Base-by-base conservation (phyloP, 2,329 filamentous ascomycete genomes). In the Stagonosporopsis tanaceti region DNA sequence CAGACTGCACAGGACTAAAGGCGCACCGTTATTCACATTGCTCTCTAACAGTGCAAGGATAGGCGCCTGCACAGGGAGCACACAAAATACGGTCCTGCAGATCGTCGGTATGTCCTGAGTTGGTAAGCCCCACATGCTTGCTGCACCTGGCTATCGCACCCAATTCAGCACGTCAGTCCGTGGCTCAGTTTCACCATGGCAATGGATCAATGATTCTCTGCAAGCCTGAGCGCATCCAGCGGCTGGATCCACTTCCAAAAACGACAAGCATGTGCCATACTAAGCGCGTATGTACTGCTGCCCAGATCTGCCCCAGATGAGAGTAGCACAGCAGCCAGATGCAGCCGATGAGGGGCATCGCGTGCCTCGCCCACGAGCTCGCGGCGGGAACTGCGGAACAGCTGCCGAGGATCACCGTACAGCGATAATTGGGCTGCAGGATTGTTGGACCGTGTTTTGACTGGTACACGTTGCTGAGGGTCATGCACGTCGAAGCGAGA, bases 391-490 rank as follows among this genome's bases (percentile, higher is more conserved):
- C 24, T 20, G 30, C 44, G 44, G 44, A 22, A 35, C 27, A 4
- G 30, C 34, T 22, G 30, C 44, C 28, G 22, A 35, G 20, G 41
- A 28, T 22, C 17, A 24, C 5, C 30, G 44, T 47, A 20, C 30
- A 47, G 44, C 30, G 30, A 35, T 35, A 25, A 27, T n/a, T 14
- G 11, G 12, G 12, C 30, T 35, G 30, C 44, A 32, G 9, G 15
- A 3, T 38, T 22, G 25, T 14, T 14, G 25, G 17, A 32, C 2
- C 24, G 14, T 25, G 34, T 5, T 50, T 14, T 22, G 45, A 57
- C 44, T 57, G 54, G 54, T 57, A 57, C 54, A 57, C 54, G 54
- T 57, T 45, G 24, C 44, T 20, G 28, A 22, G 27, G 27, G 4
- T 40, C 25, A 52, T 53, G 48, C 54, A 50, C 15, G 25, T 15